These are phyloP conservation scores for Lactarius hengduanensis DNA, from an alignment of 768 basidiomycete species.

Conservation along the genomic window DNA sequence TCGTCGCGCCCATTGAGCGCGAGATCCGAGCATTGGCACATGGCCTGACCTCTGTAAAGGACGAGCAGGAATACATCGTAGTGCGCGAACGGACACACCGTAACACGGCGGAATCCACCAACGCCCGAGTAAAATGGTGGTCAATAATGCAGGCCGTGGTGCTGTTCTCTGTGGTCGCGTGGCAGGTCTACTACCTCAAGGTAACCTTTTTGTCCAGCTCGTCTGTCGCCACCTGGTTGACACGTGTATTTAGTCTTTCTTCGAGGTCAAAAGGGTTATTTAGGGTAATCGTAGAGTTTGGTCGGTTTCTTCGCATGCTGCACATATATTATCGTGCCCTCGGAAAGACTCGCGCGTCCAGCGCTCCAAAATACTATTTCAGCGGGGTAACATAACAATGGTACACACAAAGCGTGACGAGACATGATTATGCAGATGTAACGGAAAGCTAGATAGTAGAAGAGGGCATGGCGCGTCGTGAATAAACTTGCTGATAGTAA, in stretches of 20 bases:
- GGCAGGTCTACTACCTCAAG: conserved; percentile 98
- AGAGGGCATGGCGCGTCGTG: conserved; percentile 11
- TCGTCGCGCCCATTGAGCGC: conserved; percentile 92
- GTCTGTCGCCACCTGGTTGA: conserved; percentile 24
- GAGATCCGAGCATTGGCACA: conserved; percentile 86
- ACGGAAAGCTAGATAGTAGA: conserved; percentile 19
- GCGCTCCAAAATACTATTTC: not conserved
- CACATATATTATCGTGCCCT: conserved; percentile 11
- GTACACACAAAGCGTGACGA: conserved; percentile 25
- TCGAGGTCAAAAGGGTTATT: conserved; percentile 88
- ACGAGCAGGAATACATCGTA: conserved; percentile 98
- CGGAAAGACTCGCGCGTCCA: not conserved
- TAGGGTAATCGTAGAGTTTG: conserved; percentile 35
- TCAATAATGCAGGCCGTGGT: conserved; percentile 87
- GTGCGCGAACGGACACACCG: conserved; percentile 90
- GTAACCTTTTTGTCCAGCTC: conserved; percentile 39
- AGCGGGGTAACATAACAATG: conserved; percentile 20
- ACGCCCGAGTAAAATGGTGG: conserved; percentile 99
- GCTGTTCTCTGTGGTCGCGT: conserved; percentile 85
- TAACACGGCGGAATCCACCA: conserved; percentile 92
- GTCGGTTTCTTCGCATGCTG: not conserved
- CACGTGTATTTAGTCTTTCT: conserved; percentile 60
- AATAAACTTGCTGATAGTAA: conserved; percentile 16
- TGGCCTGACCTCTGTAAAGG: conserved; percentile 86
- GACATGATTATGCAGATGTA: conserved; percentile 12